Evolutionary conservation across 129 eudicot genomes (phyloP).

Genomic region (Lactuca sativa): DNA sequence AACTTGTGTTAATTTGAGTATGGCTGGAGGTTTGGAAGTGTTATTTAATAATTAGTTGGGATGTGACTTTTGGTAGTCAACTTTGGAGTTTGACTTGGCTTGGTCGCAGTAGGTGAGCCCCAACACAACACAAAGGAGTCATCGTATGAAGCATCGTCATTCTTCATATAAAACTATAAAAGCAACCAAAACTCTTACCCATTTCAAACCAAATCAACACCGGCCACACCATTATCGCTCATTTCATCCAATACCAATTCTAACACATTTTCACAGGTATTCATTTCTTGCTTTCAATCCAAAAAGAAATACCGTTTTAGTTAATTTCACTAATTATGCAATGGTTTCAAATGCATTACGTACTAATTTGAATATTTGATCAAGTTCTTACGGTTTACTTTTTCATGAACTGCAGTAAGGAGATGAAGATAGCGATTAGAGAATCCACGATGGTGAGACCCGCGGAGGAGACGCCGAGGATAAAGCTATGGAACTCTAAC

Average conservation of each 20-base stretch:
- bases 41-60: not conserved
- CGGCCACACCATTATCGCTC: not conserved
- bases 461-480: slow-evolving; percentile 47
- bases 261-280: slow-evolving; percentile 5
- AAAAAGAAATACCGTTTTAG: no score
- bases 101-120: slow-evolving; percentile 23
- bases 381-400: not conserved
- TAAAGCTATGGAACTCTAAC: slow-evolving; percentile 63
- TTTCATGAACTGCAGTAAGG: slow-evolving; percentile 1
- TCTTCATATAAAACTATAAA: slow-evolving; percentile 20
- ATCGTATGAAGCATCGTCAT: not conserved
- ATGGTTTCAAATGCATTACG: no score
- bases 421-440: slow-evolving; percentile 48
- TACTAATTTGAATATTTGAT: not conserved
- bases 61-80: not conserved
- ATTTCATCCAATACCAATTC: slow-evolving; percentile 22
- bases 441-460: slow-evolving; percentile 61
- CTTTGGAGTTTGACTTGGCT: slow-evolving; percentile 7
- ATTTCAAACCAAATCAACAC: slow-evolving; percentile 23
- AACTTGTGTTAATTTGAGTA: no score
- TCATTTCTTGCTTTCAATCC: not conserved
- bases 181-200: slow-evolving; percentile 7
- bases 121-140: not conserved
- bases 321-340: no score
- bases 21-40: not conserved